Percentiles rank a stretch among this genome's conserved stretches.
phyloP scores from a whole-genome alignment of 2,329 filamentous ascomycete genomes.

The Davidsoniella virescens region DNA sequence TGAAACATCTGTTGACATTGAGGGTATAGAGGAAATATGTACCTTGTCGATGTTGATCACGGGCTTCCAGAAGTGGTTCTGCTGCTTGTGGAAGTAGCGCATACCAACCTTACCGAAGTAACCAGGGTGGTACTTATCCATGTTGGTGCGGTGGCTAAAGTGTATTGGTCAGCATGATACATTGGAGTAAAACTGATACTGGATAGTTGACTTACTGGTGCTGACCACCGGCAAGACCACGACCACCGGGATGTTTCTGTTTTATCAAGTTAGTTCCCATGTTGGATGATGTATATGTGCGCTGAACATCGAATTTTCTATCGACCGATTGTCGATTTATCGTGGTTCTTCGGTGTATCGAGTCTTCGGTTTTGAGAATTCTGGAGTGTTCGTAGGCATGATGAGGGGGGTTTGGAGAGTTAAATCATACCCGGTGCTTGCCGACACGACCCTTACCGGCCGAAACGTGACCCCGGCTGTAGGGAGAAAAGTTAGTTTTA shows the following conservation, averaged over 20 bases:
- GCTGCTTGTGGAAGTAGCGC: conserved; percentile 92
- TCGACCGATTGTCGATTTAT: background rate
- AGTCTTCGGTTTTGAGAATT: background rate
- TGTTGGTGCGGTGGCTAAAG: conserved; percentile 13
- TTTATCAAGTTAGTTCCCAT: conserved; percentile 9
- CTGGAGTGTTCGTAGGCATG: background rate
- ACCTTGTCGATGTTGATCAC: conserved; percentile 98
- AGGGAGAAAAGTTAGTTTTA: conserved; percentile 20
- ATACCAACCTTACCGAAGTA: conserved; percentile 98
- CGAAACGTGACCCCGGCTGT: conserved; percentile 90
- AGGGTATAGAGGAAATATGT: conserved; percentile 16
- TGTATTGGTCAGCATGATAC: conserved; percentile 5
- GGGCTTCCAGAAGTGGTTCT: conserved; percentile 96
- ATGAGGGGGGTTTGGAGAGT: background rate
- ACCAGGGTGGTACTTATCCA: conserved; percentile 74
- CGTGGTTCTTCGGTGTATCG: background rate
- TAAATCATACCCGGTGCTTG: conserved; percentile 55
- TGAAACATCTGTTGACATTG: background rate
- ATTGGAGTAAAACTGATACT: background rate
- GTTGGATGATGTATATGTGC: background rate
- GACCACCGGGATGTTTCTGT: conserved; percentile 62
- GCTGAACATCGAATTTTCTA: background rate
- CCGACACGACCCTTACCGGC: conserved; percentile 96
- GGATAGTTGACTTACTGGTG: conserved; percentile 44
- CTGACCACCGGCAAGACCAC: conserved; percentile 93